Evolutionary conservation across 1,284 basidiomycete species (phyloP).

Genomic region (Phenoliferia sp.): DNA sequence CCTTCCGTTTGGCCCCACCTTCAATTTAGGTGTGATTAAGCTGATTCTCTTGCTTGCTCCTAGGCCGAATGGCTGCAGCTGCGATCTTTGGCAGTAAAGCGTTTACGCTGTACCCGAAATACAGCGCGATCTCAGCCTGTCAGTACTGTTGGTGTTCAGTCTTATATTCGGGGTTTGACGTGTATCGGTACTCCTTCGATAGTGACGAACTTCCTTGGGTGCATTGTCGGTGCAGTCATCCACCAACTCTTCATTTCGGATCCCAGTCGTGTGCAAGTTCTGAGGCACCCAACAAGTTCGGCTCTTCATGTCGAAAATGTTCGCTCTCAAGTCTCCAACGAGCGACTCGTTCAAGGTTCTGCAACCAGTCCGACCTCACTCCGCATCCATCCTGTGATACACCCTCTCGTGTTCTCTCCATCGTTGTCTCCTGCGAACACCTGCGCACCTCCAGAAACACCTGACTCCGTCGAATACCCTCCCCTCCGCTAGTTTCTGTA

Average conservation of each 20-base stretch:
- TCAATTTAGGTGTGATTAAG: neutral
- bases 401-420: too few relatives aligned
- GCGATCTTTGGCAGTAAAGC: neutral
- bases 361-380: too few relatives aligned
- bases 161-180: neutral
- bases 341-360: too few relatives aligned
- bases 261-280: neutral
- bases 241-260: neutral
- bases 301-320: too few relatives aligned
- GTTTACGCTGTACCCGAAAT: neutral
- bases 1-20: neutral
- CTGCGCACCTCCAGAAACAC: too few relatives aligned
- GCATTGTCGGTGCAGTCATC: neutral
- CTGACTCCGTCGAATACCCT: too few relatives aligned
- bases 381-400: too few relatives aligned
- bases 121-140: neutral
- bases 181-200: neutral
- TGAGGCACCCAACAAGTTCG: neutral
- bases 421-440: too few relatives aligned
- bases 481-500: too few relatives aligned
- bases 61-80: neutral
- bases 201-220: neutral
- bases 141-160: neutral
- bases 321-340: too few relatives aligned
- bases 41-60: neutral